Base-by-base conservation (phyloP, 257 asterid species). In the Rehmannia glutinosa region DNA sequence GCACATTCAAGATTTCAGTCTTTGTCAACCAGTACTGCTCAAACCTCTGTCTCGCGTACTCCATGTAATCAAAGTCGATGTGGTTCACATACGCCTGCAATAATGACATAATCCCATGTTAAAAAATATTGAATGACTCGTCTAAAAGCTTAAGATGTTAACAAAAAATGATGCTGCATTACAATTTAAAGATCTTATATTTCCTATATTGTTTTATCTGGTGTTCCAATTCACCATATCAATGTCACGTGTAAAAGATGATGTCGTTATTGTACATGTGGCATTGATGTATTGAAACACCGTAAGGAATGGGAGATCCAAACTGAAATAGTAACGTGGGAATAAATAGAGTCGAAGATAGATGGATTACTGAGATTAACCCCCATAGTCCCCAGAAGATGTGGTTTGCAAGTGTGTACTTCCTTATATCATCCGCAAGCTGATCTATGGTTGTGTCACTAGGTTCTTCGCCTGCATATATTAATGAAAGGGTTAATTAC, bases 341-440 rank as follows among this genome's bases (percentile, higher is more conserved):
- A 50, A 24, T 11, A 19, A 47, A 15, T 13, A 43, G 30, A 54
- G 23, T 41, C 3, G 3, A 51, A 43, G 5, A 43, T 16, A 55
- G 42, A 55, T 55, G n/a, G 3, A 9, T 28, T 80, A 94, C 97
- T 84, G 98, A 91, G 80, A 94, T 94, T n/a, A 85, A 66, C 8
- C 97, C 97, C 97, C 97, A 94, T 10, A 94, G 78, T 69, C 97
- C 97, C 99, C 99, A 94, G 77, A 88, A 88, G 69, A 94, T 82
- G 79, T 94, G 97, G 80, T 80, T 94, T 7, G 97, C 85, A 46
- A 91, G 90, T 20, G 87, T 81, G 80, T 81, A 91, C 60, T 86
- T 91, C 80, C 91, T 92, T 13, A 82, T 73, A 54, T 85, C 84
- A 8, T 78, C 83, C 2, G 64, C 77, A 0, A 91, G 82, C 81